Evolutionary conservation across 2,329 filamentous ascomycete species (phyloP).

Genomic region (Aschersonia sp.): DNA sequence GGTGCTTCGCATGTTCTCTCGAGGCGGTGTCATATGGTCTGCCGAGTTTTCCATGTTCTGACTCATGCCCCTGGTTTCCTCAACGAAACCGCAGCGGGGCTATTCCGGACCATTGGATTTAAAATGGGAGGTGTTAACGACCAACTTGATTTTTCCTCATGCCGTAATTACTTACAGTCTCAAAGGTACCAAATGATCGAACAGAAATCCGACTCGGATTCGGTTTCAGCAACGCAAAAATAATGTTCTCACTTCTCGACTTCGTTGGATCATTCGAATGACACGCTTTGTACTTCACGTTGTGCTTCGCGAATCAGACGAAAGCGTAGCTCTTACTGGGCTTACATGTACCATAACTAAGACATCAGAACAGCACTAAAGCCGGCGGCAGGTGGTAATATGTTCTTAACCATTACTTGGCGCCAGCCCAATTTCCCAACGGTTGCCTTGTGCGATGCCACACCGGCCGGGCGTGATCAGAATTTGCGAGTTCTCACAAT

Average conservation of each 20-base stretch:
- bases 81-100: neutral
- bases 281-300: neutral
- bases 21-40: neutral
- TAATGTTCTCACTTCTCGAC: neutral
- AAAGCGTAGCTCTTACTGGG: no score
- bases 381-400: no score
- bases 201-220: neutral
- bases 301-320: no score
- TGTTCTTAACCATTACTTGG: no score
- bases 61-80: neutral
- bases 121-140: neutral
- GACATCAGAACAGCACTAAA: no score
- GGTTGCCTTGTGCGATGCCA: no score
- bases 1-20: neutral
- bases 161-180: neutral
- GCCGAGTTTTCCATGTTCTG: neutral
- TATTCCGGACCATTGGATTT: neutral
- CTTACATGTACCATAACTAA: no score
- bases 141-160: neutral
- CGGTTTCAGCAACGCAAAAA: neutral
- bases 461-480: no score
- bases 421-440: no score
- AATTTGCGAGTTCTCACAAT: no score
- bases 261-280: neutral
- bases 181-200: neutral